Evolutionary conservation across 495 filamentous ascomycete genomes (phyloP).

Genomic region (Xylaria venustula): DNA sequence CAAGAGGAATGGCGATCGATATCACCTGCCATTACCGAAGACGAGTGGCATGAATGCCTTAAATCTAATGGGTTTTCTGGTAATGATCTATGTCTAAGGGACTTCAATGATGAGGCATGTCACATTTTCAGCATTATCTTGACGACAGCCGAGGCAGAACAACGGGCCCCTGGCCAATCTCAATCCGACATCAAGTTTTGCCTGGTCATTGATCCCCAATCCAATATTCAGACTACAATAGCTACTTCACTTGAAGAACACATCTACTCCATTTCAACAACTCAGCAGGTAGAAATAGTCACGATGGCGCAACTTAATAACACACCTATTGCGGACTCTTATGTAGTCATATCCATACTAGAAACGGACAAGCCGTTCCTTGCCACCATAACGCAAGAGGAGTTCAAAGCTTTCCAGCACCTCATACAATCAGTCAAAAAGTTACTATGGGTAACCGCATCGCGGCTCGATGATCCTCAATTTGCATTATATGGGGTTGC

Average conservation of each 20-base stretch:
- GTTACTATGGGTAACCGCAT: constrained; percentile 32
- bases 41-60: constrained; percentile 42
- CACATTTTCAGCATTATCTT: constrained; percentile 46
- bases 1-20: constrained; percentile 26
- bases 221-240: constrained; percentile 9
- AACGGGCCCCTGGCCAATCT: not conserved
- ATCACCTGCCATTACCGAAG: constrained; percentile 33
- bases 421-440: constrained; percentile 32
- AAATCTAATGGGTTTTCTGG: constrained; percentile 43
- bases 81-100: constrained; percentile 34
- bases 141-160: constrained; percentile 24
- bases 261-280: no score
- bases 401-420: constrained; percentile 29
- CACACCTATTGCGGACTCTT: constrained; percentile 10
- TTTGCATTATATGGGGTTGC: constrained; percentile 24
- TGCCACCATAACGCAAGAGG: constrained; percentile 30
- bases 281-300: not conserved
- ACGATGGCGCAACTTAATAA: constrained; percentile 14
- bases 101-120: constrained; percentile 18
- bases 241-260: constrained; percentile 13
- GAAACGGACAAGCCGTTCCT: constrained; percentile 48
- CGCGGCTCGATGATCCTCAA: constrained; percentile 9
- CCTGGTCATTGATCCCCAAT: constrained; percentile 19
- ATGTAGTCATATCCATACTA: constrained; percentile 41
- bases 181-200: constrained; percentile 9